Base-by-base conservation (phyloP, 1,139 yeast species). In the Sporopachydermia cereana region DNA sequence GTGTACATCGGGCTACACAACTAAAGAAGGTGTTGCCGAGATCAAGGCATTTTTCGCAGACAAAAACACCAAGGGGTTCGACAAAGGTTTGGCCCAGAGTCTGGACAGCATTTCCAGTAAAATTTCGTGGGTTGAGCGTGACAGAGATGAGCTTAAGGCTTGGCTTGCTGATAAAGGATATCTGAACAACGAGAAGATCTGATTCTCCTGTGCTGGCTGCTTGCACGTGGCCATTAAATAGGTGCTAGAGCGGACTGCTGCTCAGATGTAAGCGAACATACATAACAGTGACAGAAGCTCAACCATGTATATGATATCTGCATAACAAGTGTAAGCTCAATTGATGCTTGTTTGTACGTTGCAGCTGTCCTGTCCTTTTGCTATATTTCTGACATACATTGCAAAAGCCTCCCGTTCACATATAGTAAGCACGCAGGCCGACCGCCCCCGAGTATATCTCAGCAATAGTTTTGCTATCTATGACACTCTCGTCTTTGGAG, bases 1-100 rank as follows among this genome's bases (percentile, higher is more conserved):
- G 44, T 66, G 79, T 43, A 71, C 84, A 9, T 66, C 80, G 29
- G 81, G 84, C 2, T 84, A 82, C 64, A 75, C 89, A 42, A 72
- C 77, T 48, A 62, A 65, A 46, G 77, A 73, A 44, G 80, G 79
- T 54, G 74, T 76, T 53, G 67, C 70, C 14, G 74, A 71, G 43
- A 75, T 84, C 49, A 69, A 71, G 52, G 60, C 61, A 45, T 85
- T 84, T 68, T 84, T 83, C 58, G 64, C 57, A 48, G 60, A 51
- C 45, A 80, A 74, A 64, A 73, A 81, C 56, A 77, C 84, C 51
- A 78, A 77, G 59, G 93, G 89, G 44, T 83, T 70, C 57, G 83
- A 83, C 63, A 80, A 81, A 68, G 72, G 79, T 48, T 71, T 84
- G 57, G 83, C 81, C 16, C 88, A 79, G 65, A 66, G 84, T 17